These are phyloP conservation scores for Narthecium ossifragum DNA, from an alignment of 106 monocot species.

Conservation along the genomic window DNA sequence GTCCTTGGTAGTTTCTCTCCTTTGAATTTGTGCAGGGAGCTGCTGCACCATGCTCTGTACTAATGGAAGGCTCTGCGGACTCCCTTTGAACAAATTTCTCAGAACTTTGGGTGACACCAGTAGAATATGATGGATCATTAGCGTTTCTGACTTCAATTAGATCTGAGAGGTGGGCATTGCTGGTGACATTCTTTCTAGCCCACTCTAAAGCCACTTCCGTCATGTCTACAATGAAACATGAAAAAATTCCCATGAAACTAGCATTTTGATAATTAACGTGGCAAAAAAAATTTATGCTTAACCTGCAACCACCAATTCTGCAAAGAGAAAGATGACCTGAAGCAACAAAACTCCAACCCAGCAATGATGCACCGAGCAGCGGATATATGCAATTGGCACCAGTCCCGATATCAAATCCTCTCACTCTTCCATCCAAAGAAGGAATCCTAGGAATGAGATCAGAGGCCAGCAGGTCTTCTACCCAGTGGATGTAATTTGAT, in stretches of 20 bases:
- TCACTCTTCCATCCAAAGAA: constrained; percentile 27
- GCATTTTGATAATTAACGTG: no score
- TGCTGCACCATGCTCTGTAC: no score
- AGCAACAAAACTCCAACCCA: constrained; percentile 89
- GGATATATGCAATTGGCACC: constrained; percentile 98
- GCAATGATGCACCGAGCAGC: constrained; percentile 78
- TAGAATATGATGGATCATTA: constrained; percentile 7
- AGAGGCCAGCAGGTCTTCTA: constrained; percentile 73
- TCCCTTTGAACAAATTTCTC: constrained; percentile 9
- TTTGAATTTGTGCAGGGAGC: no score
- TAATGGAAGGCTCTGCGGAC: no score
- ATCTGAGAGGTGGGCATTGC: constrained; percentile 70
- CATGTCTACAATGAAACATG: constrained; percentile 44
- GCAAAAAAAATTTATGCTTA: no score
- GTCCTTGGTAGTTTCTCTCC: no score
- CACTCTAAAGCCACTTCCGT: constrained; percentile 85
- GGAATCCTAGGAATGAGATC: constrained; percentile 36
- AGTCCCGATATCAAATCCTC: constrained; percentile 92
- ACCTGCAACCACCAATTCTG: no score
- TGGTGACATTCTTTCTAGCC: constrained; percentile 80
- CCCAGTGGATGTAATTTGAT: constrained; percentile 95
- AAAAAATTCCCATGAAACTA: not conserved
- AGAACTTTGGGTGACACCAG: no score
- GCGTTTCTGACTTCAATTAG: constrained; percentile 81
- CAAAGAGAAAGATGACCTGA: constrained; percentile 60